Conservation (phyloP, 2,329 filamentous ascomycete genomes). For the Penicillium sp. region DNA sequence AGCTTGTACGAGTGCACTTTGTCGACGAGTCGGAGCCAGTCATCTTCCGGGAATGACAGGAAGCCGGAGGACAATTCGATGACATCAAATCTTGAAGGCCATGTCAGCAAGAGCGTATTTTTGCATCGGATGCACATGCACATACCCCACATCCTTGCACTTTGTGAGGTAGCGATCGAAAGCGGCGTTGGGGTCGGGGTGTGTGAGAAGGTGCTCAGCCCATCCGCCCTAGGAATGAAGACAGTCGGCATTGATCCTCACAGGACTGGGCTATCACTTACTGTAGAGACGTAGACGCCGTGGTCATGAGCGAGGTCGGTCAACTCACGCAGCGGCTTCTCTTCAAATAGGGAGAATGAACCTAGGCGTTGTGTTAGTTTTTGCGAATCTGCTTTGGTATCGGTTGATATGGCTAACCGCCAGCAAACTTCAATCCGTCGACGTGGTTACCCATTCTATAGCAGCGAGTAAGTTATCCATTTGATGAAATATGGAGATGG, state of each 20-base stretch:
- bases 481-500: not conserved
- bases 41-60: slow-evolving; percentile 51
- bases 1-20: slow-evolving; percentile 47
- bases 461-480: not conserved
- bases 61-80: slow-evolving; percentile 53
- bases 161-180: slow-evolving; percentile 52
- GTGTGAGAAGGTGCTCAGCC: slow-evolving; percentile 52
- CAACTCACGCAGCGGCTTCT: slow-evolving; percentile 45
- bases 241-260: not conserved
- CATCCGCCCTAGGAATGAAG: slow-evolving; percentile 45
- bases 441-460: slow-evolving; percentile 51
- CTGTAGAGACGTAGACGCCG: slow-evolving; percentile 52
- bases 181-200: slow-evolving; percentile 42
- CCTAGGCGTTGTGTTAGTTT: slow-evolving; percentile 26
- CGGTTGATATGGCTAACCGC: slow-evolving; percentile 28
- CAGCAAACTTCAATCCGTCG: slow-evolving; percentile 54
- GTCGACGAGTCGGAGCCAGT: slow-evolving; percentile 52
- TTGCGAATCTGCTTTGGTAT: not conserved
- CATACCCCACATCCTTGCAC: slow-evolving; percentile 49
- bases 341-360: slow-evolving; percentile 50
- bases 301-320: slow-evolving; percentile 49
- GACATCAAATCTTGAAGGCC: slow-evolving; percentile 47
- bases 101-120: not conserved
- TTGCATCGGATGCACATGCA: slow-evolving; percentile 5
- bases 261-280: slow-evolving; percentile 16